Percentiles rank a stretch among this genome's conserved stretches.
These are phyloP conservation scores for Paratinospora sagittata DNA, from an alignment of 164 flowering plant genomes.

Conservation along the genomic window DNA sequence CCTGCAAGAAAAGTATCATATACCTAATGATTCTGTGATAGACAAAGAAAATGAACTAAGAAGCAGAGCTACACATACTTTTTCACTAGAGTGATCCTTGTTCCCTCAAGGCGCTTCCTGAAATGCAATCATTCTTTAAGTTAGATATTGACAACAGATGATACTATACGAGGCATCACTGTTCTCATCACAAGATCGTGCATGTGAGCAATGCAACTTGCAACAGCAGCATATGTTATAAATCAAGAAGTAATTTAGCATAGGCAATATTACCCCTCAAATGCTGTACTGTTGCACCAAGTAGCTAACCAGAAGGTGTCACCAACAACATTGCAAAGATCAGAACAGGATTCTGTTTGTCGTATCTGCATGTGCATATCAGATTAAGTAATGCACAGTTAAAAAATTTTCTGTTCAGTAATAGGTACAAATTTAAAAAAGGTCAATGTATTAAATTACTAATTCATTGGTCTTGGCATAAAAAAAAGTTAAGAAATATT, in stretches of 20 bases:
- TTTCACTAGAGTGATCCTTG: conserved; percentile 78
- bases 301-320: conserved; percentile 95
- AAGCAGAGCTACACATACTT: conserved; percentile 29
- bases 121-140: conserved; percentile 18
- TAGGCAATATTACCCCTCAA: conserved; percentile 65
- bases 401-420: not conserved
- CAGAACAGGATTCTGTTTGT: conserved; percentile 65
- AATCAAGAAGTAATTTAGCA: too few relatives aligned
- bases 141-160: conserved; percentile 6
- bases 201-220: not conserved
- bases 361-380: conserved; percentile 44
- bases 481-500: not conserved
- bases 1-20: conserved; percentile 30
- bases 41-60: not conserved
- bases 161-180: not conserved
- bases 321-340: conserved; percentile 65
- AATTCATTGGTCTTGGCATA: not conserved
- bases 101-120: conserved; percentile 94
- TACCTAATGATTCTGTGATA: conserved; percentile 2
- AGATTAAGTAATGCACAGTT: not conserved
- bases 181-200: not conserved
- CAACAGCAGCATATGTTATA: too few relatives aligned
- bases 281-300: conserved; percentile 75
- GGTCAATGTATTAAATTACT: not conserved
- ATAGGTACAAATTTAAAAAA: not conserved